phyloP scores from a whole-genome alignment of 805 yeast species.

The Yueomyces sinensis region DNA sequence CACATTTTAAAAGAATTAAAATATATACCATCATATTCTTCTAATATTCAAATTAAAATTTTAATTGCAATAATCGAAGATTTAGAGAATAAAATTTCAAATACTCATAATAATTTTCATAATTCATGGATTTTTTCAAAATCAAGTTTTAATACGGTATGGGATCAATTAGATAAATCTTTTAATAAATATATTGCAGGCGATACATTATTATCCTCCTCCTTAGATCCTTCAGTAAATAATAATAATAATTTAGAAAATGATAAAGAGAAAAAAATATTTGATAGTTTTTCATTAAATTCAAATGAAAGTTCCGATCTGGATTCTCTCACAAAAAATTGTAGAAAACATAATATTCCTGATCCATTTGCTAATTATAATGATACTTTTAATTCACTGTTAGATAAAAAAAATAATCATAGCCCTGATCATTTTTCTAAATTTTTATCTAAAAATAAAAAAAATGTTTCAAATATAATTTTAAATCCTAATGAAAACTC shows the following conservation, averaged over 20 bases:
- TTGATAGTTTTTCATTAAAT: conserved; percentile 52
- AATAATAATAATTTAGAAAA: conserved; percentile 15
- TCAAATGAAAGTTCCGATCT: conserved; percentile 39
- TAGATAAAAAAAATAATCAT: no score
- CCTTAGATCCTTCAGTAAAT: conserved; percentile 24
- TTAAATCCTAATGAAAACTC: no score
- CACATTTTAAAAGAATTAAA: conserved; percentile 29
- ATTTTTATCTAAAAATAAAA: no score
- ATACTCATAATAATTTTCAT: background rate
- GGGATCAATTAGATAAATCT: conserved; percentile 80
- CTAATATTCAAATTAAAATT: background rate
- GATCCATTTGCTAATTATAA: no score
- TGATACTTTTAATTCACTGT: no score
- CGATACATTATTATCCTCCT: no score
- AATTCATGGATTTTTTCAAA: conserved; percentile 53
- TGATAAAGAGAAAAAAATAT: conserved; percentile 34
- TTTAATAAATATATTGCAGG: conserved; percentile 76
- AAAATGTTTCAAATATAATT: no score
- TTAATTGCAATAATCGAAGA: background rate
- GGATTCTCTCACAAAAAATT: no score
- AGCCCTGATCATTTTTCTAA: no score
- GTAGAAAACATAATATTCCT: no score
- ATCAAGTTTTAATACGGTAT: conserved; percentile 64
- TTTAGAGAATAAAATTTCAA: background rate
- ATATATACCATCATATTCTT: background rate